Evolutionary conservation across 768 basidiomycete genomes (phyloP), one percentile per base, ranked within the genome.

Genomic region (Pleurotus giganteus): DNA sequence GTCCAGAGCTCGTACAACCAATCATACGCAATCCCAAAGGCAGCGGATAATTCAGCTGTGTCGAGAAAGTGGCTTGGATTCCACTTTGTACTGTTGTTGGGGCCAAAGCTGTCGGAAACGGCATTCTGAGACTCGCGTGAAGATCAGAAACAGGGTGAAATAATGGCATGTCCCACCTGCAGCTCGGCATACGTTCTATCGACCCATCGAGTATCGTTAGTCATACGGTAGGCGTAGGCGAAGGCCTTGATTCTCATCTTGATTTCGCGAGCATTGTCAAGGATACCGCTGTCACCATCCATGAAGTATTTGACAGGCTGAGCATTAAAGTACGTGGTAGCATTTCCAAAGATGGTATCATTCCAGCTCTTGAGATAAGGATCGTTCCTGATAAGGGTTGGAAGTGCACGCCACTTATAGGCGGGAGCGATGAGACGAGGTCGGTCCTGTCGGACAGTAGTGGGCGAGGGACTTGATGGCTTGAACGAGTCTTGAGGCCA

Each of bases 201-300:
- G 5, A 86, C 85, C 89, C 91, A 99, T 66, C 82, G 84, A 8
- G 91, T 94, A 69, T 98, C 86, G 58, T 94, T 92, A 50, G 93
- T 90, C 83, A 97, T 85, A 44, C 84, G 84, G 70, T 88, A 98
- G 28, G 80, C 94, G 64, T 98, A 99, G 1, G 85, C 83, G 72
- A 91, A 94, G 47, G 91, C 91, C 72, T 99, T 99, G 71, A 98
- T 76, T 53, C 91, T 82, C 75, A 88, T 79, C 71, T 99, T 98
- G 65, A 96, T 78, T 68, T 89, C 82, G 57, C 97, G 86, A 17
- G 95, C 88, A 58, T 84, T 82, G 65, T 99, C 97, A 26, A 99
- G 79, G 29, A 98, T 93, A 64, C 97, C 97, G 60, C 89, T 94
- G 58, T 81, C 82, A 23, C 90, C 88, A 64, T 99, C 97, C 64